Evolutionary conservation across 2,329 filamentous ascomycete species (phyloP).

Genomic region (Fusarium udum): DNA sequence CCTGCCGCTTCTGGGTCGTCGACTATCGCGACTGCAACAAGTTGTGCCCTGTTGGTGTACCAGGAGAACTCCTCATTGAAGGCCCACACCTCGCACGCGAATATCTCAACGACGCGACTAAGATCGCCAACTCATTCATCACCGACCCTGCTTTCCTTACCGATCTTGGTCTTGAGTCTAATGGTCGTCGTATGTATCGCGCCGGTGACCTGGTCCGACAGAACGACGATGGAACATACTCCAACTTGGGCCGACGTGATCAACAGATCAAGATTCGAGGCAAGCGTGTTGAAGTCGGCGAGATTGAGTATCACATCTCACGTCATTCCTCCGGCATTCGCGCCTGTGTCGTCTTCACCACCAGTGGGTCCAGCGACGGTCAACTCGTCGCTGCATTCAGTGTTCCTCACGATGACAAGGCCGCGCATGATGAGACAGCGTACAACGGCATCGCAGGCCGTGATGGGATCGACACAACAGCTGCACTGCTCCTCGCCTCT

Average conservation of each 20-base stretch:
- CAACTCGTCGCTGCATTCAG: not conserved
- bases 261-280: slow-evolving; percentile 2
- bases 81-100: not conserved
- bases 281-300: not conserved
- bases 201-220: not conserved
- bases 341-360: not conserved
- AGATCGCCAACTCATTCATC: not conserved
- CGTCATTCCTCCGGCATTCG: not conserved
- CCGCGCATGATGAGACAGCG: not conserved
- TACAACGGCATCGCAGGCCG: not conserved
- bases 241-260: not conserved
- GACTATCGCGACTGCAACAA: not conserved
- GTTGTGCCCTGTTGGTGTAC: not conserved
- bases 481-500: not conserved
- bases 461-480: not conserved
- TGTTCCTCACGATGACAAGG: not conserved
- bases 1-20: not conserved
- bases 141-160: not conserved
- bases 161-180: not conserved
- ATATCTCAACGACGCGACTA: not conserved
- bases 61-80: not conserved
- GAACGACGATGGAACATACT: not conserved
- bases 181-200: not conserved
- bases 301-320: slow-evolving; percentile 2
- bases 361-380: not conserved